phyloP scores from a whole-genome alignment of 495 filamentous ascomycete species.

The Aspergillus coremiiformis region DNA sequence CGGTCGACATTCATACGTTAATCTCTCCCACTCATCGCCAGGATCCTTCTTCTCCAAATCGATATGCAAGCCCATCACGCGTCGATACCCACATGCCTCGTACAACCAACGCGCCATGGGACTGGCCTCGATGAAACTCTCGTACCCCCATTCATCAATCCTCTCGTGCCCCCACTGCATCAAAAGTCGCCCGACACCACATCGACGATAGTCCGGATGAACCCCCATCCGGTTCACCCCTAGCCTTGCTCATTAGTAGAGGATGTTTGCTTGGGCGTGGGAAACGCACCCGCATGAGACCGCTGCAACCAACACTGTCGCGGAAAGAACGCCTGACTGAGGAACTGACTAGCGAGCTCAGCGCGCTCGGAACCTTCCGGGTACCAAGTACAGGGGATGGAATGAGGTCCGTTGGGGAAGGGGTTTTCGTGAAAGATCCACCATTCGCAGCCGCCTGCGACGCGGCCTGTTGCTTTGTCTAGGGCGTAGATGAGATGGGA shows the following conservation, averaged over 20 bases:
- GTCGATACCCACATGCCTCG: slow-evolving; percentile 24
- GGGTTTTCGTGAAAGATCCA: slow-evolving; percentile 19
- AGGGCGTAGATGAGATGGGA: slow-evolving; percentile 13
- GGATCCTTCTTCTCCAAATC: slow-evolving; percentile 19
- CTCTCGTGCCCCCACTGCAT: slow-evolving; percentile 30
- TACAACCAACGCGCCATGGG: slow-evolving; percentile 34
- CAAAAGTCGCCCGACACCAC: slow-evolving; percentile 26
- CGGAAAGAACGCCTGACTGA: slow-evolving; percentile 9
- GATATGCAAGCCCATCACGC: slow-evolving; percentile 14
- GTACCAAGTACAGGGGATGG: slow-evolving; percentile 12
- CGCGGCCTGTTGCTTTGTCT: slow-evolving; percentile 12
- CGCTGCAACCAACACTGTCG: slow-evolving; percentile 12
- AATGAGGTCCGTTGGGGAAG: slow-evolving; percentile 10
- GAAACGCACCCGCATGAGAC: slow-evolving; percentile 14
- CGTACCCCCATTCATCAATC: slow-evolving; percentile 27
- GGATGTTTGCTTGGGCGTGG: too few relatives aligned
- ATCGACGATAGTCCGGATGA: slow-evolving; percentile 27
- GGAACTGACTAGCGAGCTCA: slow-evolving; percentile 3
- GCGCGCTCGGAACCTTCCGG: slow-evolving; percentile 9
- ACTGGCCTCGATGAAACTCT: slow-evolving; percentile 27
- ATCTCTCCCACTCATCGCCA: slow-evolving; percentile 24
- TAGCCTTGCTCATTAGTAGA: too few relatives aligned
- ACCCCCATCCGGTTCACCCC: too few relatives aligned
- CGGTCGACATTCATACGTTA: slow-evolving; percentile 19
- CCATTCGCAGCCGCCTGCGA: slow-evolving; percentile 31